Percentiles rank a stretch among this genome's conserved stretches.
Evolutionary conservation across 2,329 filamentous ascomycete species (phyloP).

Genomic region (Endoconidiophora laricicola): DNA sequence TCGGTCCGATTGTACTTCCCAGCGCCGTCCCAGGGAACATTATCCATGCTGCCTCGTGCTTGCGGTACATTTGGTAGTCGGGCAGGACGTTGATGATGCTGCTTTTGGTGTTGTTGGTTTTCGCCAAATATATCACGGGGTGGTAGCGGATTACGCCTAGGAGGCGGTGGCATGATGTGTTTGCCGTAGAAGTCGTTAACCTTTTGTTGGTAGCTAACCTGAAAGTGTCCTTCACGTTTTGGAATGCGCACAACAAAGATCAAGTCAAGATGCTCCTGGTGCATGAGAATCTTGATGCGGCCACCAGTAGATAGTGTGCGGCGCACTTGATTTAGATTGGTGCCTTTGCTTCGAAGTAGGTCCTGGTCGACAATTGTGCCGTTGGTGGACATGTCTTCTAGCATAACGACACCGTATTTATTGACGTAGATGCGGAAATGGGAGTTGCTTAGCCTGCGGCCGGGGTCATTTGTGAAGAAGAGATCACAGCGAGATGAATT

Average conservation of each 20-base stretch:
- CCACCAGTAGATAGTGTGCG: conserved; percentile 58
- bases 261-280: conserved; percentile 39
- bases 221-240: conserved; percentile 48
- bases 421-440: conserved; percentile 93
- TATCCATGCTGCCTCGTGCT: background rate
- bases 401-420: conserved; percentile 69
- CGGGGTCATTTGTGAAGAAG: conserved; percentile 46
- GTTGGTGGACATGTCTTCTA: conserved; percentile 91
- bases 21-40: conserved; percentile 55
- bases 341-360: conserved; percentile 35
- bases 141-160: background rate
- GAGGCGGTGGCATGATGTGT: conserved; percentile 6
- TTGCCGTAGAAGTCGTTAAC: conserved; percentile 42
- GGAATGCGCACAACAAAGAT: conserved; percentile 79
- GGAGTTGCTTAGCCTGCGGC: conserved; percentile 72
- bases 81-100: background rate
- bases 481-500: conserved; percentile 57
- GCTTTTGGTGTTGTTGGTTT: background rate
- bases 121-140: conserved; percentile 5
- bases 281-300: conserved; percentile 51
- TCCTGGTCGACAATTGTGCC: conserved; percentile 71
- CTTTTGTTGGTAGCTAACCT: conserved; percentile 50
- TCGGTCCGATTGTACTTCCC: conserved; percentile 68
- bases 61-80: too few species aligned
- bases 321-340: conserved; percentile 22